Percentiles rank a stretch among this genome's conserved stretches.
Evolutionary conservation across 116 monocot genomes (phyloP).

Genomic region (Iris pallida): DNA sequence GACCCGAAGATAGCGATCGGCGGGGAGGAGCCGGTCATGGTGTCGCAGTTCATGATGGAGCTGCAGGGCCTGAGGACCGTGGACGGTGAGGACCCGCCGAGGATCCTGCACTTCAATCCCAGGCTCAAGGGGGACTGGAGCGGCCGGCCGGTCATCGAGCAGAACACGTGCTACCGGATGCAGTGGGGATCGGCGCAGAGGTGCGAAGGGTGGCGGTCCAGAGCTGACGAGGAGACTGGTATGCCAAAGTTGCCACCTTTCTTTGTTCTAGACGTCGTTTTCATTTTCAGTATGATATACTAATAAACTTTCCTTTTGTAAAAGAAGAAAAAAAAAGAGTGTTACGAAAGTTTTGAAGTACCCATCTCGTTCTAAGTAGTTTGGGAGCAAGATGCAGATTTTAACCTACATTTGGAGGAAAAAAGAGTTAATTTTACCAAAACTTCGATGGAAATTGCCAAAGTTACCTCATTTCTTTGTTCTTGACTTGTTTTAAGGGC

Average conservation of each 20-base stretch:
- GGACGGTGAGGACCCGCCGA: constrained; percentile 14
- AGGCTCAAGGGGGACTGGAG: constrained; percentile 21
- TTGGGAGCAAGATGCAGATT: no score
- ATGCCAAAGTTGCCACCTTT: not conserved
- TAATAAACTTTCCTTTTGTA: no score
- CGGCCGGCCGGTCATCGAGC: constrained; percentile 10
- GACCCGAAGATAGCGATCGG: constrained; percentile 52
- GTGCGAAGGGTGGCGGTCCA: constrained; percentile 13
- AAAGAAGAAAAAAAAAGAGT: no score
- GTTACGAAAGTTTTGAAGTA: no score
- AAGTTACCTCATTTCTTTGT: no score
- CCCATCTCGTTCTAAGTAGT: no score
- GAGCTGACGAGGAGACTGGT: constrained; percentile 37
- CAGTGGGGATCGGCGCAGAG: constrained; percentile 11
- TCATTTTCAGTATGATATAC: no score
- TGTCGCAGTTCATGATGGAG: constrained; percentile 76
- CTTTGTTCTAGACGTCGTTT: no score
- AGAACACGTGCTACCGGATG: constrained; percentile 19
- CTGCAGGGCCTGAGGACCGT: constrained; percentile 63
- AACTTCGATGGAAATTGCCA: no score
- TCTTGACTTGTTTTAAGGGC: no score
- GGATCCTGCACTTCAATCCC: constrained; percentile 18
- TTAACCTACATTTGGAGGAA: no score
- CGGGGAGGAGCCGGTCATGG: constrained; percentile 43
- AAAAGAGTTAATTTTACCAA: no score